These are phyloP conservation scores for Eucommia ulmoides DNA, from an alignment of 257 asterid genomes.

Conservation along the genomic window DNA sequence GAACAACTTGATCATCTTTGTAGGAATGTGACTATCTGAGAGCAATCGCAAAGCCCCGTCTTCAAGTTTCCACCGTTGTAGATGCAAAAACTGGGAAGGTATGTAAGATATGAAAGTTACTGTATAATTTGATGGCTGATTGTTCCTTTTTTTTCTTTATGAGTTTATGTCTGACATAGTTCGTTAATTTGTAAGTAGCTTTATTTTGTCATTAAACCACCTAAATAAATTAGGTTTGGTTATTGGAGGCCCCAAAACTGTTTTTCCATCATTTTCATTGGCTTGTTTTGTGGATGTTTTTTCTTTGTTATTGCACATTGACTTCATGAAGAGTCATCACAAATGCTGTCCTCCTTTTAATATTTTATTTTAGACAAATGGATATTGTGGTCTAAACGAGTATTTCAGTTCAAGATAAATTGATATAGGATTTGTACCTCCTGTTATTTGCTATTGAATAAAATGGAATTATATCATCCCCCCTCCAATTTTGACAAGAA, in stretches of 20 bases:
- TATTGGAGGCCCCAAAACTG: neutral
- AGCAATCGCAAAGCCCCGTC: conserved; percentile 62
- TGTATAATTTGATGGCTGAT: neutral
- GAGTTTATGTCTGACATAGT: neutral
- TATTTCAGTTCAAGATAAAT: no score
- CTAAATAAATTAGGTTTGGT: neutral
- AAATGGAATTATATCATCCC: no score
- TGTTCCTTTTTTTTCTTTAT: neutral
- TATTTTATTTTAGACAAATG: no score
- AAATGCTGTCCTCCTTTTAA: no score
- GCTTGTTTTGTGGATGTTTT: no score
- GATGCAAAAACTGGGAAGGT: conserved; percentile 88
- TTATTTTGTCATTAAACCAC: neutral
- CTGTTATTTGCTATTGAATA: no score
- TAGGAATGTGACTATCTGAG: conserved; percentile 90
- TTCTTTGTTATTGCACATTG: no score
- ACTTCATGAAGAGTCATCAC: no score
- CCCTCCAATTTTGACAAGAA: no score
- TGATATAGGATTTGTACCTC: no score
- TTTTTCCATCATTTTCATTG: neutral
- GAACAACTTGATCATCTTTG: conserved; percentile 10
- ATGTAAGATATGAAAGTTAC: conserved; percentile 7
- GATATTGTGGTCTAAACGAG: no score
- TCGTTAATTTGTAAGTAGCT: neutral
- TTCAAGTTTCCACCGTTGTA: conserved; percentile 66